A percentile compares a stretch with the other conserved stretches of the same genome.
Conservation (phyloP, 495 filamentous ascomycete genomes). For the Podospora pseudocomata region DNA sequence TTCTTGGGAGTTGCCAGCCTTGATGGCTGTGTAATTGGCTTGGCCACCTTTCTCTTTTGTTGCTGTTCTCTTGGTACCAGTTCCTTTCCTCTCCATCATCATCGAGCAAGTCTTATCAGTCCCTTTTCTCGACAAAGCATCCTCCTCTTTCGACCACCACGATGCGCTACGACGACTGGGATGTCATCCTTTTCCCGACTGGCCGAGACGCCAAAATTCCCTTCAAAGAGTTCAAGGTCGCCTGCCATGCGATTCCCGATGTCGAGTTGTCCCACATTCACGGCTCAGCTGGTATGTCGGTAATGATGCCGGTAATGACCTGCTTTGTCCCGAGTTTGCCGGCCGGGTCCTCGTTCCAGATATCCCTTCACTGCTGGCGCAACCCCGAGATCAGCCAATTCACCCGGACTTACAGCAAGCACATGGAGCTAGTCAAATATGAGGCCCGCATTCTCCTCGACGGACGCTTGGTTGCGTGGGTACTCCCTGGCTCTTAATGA, state of each 20-base stretch:
- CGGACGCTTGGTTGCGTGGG: slow-evolving; percentile 63
- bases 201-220: slow-evolving; percentile 53
- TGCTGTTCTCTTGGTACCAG: slow-evolving; percentile 13
- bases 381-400: slow-evolving; percentile 59
- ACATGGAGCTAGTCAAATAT: slow-evolving; percentile 58
- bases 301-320: slow-evolving; percentile 70
- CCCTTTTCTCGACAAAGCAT: background rate
- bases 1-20: background rate
- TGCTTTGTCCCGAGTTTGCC: slow-evolving; percentile 71
- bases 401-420: slow-evolving; percentile 57
- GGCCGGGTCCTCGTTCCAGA: slow-evolving; percentile 58
- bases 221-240: slow-evolving; percentile 81
- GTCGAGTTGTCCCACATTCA: slow-evolving; percentile 45
- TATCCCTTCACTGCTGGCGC: slow-evolving; percentile 83
- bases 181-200: slow-evolving; percentile 72
- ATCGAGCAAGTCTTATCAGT: slow-evolving; percentile 22
- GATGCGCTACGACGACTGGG: slow-evolving; percentile 81
- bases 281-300: slow-evolving; percentile 53
- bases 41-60: background rate
- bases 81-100: slow-evolving; percentile 13
- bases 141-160: slow-evolving; percentile 9
- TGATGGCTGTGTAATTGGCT: background rate
- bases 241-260: slow-evolving; percentile 72
- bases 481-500: background rate
- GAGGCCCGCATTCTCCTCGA: slow-evolving; percentile 70